Percentiles rank a stretch among this genome's conserved stretches.
These are phyloP conservation scores for Populus tomentosa DNA, from an alignment of 441 rosid genomes.

Conservation along the genomic window DNA sequence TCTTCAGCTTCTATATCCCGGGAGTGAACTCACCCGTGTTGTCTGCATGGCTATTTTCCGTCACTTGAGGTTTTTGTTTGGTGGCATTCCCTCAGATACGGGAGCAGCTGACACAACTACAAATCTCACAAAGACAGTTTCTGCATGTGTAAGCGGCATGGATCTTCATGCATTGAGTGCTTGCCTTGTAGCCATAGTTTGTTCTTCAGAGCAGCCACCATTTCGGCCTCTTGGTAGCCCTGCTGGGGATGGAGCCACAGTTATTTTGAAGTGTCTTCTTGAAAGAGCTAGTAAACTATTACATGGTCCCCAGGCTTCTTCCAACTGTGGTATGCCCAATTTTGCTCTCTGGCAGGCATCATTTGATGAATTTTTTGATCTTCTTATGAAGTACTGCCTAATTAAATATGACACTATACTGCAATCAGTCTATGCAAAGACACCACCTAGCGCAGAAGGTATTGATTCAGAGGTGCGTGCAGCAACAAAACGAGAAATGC, in stretches of 20 bases:
- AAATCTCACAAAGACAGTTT: slow-evolving; percentile 64
- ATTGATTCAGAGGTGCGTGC: slow-evolving; percentile 44
- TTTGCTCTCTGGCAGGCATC: slow-evolving; percentile 93
- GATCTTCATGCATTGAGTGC: slow-evolving; percentile 86
- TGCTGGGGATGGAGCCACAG: slow-evolving; percentile 86
- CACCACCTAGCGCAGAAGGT: slow-evolving; percentile 42
- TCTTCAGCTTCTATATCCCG: slow-evolving; percentile 76
- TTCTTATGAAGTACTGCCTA: slow-evolving; percentile 87
- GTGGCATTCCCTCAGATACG: slow-evolving; percentile 65
- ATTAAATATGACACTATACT: slow-evolving; percentile 74
- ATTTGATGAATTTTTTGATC: slow-evolving; percentile 82
- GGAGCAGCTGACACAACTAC: slow-evolving; percentile 57
- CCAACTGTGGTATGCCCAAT: slow-evolving; percentile 44
- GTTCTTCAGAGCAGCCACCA: slow-evolving; percentile 98
- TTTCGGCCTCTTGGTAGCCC: slow-evolving; percentile 89
- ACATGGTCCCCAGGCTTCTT: slow-evolving; percentile 37
- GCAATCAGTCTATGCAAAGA: slow-evolving; percentile 47
- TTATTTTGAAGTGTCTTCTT: slow-evolving; percentile 61
- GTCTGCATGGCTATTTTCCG: slow-evolving; percentile 91
- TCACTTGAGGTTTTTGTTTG: slow-evolving; percentile 74
- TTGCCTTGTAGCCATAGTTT: slow-evolving; percentile 95
- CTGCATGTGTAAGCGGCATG: slow-evolving; percentile 67
- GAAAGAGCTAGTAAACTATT: slow-evolving; percentile 64
- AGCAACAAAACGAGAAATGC: too few species aligned
- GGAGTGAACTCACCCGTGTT: slow-evolving; percentile 75